Evolutionary conservation across 2,329 filamentous ascomycete genomes (phyloP).

Genomic region (Ophiostoma australiae): DNA sequence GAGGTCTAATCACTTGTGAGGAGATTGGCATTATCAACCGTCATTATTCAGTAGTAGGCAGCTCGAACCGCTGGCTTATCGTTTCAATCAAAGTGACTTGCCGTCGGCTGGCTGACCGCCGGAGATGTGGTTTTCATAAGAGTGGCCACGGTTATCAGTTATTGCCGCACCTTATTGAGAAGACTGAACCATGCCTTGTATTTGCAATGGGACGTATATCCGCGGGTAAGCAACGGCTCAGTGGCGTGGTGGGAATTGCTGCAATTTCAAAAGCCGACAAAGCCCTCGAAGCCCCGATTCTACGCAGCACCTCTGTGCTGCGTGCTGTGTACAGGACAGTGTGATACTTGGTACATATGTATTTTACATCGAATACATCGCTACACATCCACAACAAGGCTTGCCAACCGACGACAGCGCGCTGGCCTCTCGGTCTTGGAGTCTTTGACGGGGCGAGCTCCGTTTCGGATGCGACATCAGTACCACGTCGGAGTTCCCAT

Average conservation of each 20-base stretch:
- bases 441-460: neutral
- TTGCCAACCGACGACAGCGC: neutral
- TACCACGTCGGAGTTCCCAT: neutral
- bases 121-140: neutral
- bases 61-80: neutral
- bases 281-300: neutral
- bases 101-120: neutral
- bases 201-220: neutral
- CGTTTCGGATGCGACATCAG: neutral
- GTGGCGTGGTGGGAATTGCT: neutral
- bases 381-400: neutral
- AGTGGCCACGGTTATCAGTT: neutral
- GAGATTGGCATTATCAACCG: neutral
- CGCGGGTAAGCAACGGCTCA: neutral
- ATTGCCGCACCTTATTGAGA: neutral
- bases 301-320: neutral
- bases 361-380: no score
- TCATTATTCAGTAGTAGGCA: neutral
- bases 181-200: no score
- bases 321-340: neutral
- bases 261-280: neutral
- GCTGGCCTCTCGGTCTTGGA: neutral
- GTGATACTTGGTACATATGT: no score
- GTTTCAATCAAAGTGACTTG: neutral
- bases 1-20: neutral